Conservation (phyloP, 495 filamentous ascomycete species). For the Penicillium paxilli region DNA sequence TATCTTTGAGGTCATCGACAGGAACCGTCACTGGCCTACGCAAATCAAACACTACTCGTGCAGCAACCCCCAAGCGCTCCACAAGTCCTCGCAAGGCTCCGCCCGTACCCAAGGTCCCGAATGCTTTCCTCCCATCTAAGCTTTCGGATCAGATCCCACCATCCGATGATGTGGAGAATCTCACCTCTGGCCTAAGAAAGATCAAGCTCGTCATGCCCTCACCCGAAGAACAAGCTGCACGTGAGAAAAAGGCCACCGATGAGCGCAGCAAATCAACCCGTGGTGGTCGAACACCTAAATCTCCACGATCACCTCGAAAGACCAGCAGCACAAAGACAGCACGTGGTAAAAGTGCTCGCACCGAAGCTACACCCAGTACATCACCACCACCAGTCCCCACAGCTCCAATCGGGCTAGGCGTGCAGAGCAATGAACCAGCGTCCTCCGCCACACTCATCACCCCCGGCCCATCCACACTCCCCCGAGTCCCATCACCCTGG, state of each 20-base stretch:
- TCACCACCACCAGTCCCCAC: slow-evolving; percentile 11
- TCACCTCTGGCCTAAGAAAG: slow-evolving; percentile 69
- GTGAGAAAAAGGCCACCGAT: slow-evolving; percentile 46
- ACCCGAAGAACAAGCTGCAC: slow-evolving; percentile 67
- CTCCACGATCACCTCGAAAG: slow-evolving; percentile 25
- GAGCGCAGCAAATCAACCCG: slow-evolving; percentile 25
- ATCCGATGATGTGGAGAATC: slow-evolving; percentile 55
- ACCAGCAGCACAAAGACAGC: slow-evolving; percentile 8
- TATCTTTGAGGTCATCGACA: neutral
- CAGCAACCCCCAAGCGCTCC: slow-evolving; percentile 46
- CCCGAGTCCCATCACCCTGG: neutral
- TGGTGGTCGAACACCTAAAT: slow-evolving; percentile 16
- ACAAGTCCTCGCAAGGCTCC: slow-evolving; percentile 44
- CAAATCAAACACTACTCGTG: slow-evolving; percentile 46
- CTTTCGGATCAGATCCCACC: slow-evolving; percentile 13
- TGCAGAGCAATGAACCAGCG: neutral
- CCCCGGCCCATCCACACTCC: neutral
- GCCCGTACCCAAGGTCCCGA: slow-evolving; percentile 46
- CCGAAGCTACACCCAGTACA: slow-evolving; percentile 2
- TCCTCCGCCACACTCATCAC: neutral
- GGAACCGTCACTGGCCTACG: slow-evolving; percentile 17
- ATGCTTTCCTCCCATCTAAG: slow-evolving; percentile 22
- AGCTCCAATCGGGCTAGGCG: neutral
- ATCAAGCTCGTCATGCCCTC: slow-evolving; percentile 75
- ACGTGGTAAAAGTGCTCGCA: slow-evolving; percentile 4